Evolutionary conservation across 768 basidiomycete species (phyloP).

Genomic region (Leccinum aurantiacum): DNA sequence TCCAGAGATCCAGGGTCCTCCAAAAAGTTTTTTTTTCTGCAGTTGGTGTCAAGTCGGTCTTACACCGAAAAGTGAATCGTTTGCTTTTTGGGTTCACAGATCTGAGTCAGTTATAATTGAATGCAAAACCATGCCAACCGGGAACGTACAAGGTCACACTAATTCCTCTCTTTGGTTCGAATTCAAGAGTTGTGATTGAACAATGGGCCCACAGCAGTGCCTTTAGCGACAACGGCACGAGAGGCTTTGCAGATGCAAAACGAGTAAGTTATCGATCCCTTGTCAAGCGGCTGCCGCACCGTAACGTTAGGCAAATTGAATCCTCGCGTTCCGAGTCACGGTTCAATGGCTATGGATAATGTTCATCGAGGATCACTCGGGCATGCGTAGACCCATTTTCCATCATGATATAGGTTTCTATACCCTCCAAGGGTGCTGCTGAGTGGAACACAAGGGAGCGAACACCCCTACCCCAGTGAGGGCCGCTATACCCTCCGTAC

Average conservation of each 20-base stretch:
- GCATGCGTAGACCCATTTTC: slow-evolving; percentile 60
- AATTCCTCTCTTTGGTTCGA: no score
- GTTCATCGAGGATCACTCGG: slow-evolving; percentile 47
- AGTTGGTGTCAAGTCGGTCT: no score
- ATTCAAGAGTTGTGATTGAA: no score
- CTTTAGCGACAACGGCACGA: no score
- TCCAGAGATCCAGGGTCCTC: no score
- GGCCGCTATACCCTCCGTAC: slow-evolving; percentile 58
- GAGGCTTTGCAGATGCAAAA: no score
- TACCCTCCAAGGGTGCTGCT: slow-evolving; percentile 41
- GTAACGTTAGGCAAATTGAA: neutral
- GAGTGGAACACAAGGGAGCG: slow-evolving; percentile 62
- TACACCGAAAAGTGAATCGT: no score
- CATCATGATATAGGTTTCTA: slow-evolving; percentile 66
- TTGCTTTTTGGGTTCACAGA: no score
- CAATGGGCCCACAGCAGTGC: no score
- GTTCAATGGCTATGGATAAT: slow-evolving; percentile 29
- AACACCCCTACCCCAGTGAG: slow-evolving; percentile 63
- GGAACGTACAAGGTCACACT: neutral
- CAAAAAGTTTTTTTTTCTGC: no score
- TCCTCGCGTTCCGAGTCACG: neutral
- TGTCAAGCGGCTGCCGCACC: neutral
- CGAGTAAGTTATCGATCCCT: no score
- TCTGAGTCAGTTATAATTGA: neutral
- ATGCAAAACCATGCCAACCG: no score